Evolutionary conservation across 306 rosid genomes (phyloP).

Genomic region (Hylodesmum podocarpum): DNA sequence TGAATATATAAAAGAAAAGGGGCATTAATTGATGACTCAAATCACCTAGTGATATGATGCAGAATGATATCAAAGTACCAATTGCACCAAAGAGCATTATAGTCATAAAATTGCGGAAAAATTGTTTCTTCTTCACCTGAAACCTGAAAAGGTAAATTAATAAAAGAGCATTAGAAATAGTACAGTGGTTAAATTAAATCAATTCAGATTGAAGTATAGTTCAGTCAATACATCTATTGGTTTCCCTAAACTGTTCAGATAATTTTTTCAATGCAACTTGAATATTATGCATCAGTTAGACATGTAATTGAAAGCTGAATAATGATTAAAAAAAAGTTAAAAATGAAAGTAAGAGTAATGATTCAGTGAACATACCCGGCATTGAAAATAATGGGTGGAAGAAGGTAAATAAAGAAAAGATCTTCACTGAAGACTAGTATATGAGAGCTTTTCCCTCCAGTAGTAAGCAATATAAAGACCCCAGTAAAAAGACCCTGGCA

Average conservation of each 20-base stretch:
- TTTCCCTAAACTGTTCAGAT: neutral
- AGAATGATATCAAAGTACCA: slow-evolving; percentile 91
- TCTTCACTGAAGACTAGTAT: slow-evolving; percentile 80
- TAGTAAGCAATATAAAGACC: slow-evolving; percentile 62
- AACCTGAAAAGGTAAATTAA: slow-evolving; percentile 55
- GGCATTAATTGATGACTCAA: neutral
- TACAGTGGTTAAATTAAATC: neutral
- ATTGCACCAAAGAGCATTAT: slow-evolving; percentile 89
- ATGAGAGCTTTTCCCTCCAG: slow-evolving; percentile 89
- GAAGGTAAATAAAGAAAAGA: slow-evolving; percentile 95
- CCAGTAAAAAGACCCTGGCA: slow-evolving; percentile 88
- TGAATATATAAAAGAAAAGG: neutral
- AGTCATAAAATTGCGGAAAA: slow-evolving; percentile 87
- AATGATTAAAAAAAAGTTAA: neutral
- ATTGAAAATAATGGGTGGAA: slow-evolving; percentile 97
- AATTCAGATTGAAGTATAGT: neutral
- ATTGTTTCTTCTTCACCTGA: slow-evolving; percentile 96
- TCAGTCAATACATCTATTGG: neutral
- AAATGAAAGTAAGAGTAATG: neutral
- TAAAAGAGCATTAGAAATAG: slow-evolving; percentile 11
- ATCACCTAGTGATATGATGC: slow-evolving; percentile 84
- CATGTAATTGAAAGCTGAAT: neutral
- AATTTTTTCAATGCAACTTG: neutral
- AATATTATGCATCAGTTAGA: neutral
- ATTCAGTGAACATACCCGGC: slow-evolving; percentile 76